Evolutionary conservation across 1,284 basidiomycete genomes (phyloP).

Genomic region (Puccinia triticina): DNA sequence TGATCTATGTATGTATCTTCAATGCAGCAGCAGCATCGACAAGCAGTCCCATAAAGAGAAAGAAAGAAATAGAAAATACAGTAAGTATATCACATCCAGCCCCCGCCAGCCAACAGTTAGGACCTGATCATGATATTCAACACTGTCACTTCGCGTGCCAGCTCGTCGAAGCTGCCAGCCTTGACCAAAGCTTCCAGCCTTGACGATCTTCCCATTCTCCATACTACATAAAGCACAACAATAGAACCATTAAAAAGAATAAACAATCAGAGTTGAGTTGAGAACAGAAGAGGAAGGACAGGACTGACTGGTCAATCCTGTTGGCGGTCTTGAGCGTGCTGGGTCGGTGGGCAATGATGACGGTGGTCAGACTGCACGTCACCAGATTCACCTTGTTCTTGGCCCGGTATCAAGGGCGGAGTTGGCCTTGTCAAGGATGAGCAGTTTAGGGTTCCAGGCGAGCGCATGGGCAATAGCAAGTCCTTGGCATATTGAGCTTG

Average conservation of each 20-base stretch:
- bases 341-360: slow-evolving; percentile 80
- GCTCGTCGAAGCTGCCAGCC: slow-evolving; percentile 75
- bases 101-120: slow-evolving; percentile 2
- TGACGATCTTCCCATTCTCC: slow-evolving; percentile 75
- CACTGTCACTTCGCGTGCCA: slow-evolving; percentile 63
- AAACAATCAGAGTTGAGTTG: no score
- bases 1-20: no score
- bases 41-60: no score
- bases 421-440: slow-evolving; percentile 64
- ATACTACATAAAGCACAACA: slow-evolving; percentile 33
- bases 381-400: slow-evolving; percentile 83
- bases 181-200: no score
- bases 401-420: slow-evolving; percentile 78
- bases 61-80: no score
- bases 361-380: slow-evolving; percentile 77
- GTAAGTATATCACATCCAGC: not conserved
- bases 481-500: slow-evolving; percentile 58
- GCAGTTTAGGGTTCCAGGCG: slow-evolving; percentile 63
- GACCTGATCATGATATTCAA: slow-evolving; percentile 43
- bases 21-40: no score
- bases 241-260: not conserved
- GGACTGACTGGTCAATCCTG: slow-evolving; percentile 58
- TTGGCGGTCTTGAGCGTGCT: slow-evolving; percentile 51
- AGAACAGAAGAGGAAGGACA: slow-evolving; percentile 73
- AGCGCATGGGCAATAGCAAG: slow-evolving; percentile 64